phyloP scores from a whole-genome alignment of 2,329 filamentous ascomycete genomes.

The Davidsoniella australis region DNA sequence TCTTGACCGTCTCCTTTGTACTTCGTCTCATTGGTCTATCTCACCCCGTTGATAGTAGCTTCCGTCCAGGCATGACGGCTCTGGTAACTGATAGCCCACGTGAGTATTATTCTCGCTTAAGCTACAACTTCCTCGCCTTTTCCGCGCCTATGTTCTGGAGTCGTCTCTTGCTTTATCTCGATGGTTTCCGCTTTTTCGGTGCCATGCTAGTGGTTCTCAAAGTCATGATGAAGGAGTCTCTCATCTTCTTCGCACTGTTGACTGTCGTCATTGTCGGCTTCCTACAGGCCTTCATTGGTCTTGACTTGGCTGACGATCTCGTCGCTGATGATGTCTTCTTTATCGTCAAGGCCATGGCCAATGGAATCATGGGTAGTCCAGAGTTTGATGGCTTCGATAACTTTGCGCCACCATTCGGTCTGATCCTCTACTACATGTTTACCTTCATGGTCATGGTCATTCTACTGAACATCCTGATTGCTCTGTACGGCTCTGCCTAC shows the following conservation, averaged over 20 bases:
- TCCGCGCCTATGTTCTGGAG: conserved; percentile 95
- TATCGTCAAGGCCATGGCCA: conserved; percentile 68
- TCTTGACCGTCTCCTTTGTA: conserved; percentile 63
- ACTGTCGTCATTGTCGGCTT: conserved; percentile 73
- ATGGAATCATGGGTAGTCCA: conserved; percentile 79
- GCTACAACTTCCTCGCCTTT: conserved; percentile 90
- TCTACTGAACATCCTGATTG: conserved; percentile 88
- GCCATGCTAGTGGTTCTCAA: conserved; percentile 96
- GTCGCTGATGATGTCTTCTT: conserved; percentile 51
- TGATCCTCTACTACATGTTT: conserved; percentile 94
- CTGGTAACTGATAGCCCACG: conserved; percentile 21
- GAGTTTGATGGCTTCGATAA: conserved; percentile 79
- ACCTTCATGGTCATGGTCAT: conserved; percentile 93
- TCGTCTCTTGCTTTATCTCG: conserved; percentile 78
- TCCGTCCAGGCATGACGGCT: not conserved
- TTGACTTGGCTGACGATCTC: conserved; percentile 67
- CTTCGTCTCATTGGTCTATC: conserved; percentile 63
- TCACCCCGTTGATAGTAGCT: conserved; percentile 29
- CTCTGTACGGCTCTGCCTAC: conserved; percentile 91
- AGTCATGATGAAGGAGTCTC: conserved; percentile 81
- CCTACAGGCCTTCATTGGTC: conserved; percentile 81
- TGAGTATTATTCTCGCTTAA: conserved; percentile 54
- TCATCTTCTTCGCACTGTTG: conserved; percentile 91
- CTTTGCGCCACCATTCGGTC: conserved; percentile 82
- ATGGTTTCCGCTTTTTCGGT: conserved; percentile 88